phyloP scores from a whole-genome alignment of 257 asterid species.

The Gentiana macrophylla region DNA sequence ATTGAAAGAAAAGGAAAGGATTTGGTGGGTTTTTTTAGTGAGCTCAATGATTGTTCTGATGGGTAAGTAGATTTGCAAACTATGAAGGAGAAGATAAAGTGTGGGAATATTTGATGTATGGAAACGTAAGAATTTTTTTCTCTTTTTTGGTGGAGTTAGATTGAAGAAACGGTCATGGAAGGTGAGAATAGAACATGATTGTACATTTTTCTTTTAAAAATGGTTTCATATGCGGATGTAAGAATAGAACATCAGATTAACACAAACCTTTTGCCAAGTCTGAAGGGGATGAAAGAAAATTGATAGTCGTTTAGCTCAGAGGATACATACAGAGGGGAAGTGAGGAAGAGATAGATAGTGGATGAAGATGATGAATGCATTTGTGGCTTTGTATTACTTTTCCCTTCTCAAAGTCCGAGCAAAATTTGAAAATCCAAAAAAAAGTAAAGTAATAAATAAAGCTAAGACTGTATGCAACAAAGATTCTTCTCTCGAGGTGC shows the following conservation, averaged over 20 bases:
- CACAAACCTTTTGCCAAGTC: background rate
- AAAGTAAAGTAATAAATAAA: no score
- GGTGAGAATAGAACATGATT: constrained; percentile 54
- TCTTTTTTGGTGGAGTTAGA: constrained; percentile 19
- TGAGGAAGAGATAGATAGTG: constrained; percentile 5
- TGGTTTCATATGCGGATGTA: background rate
- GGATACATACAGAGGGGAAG: background rate
- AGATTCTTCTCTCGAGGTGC: no score
- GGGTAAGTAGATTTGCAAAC: constrained; percentile 20
- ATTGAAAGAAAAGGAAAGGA: constrained; percentile 15
- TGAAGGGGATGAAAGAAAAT: background rate
- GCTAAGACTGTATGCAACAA: no score
- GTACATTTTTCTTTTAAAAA: constrained; percentile 1
- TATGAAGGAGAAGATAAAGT: constrained; percentile 6
- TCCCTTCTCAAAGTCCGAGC: constrained; percentile 11
- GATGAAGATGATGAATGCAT: constrained; percentile 8
- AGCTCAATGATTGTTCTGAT: constrained; percentile 10
- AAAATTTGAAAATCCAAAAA: constrained; percentile 4
- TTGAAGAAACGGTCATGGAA: constrained; percentile 59
- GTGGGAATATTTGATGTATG: constrained; percentile 3
- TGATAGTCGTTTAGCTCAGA: background rate
- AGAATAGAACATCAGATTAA: background rate
- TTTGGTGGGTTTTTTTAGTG: constrained; percentile 28
- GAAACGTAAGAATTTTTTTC: background rate
- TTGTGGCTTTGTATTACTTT: background rate